Conservation (phyloP, 2,329 filamentous ascomycete species). For the Scortechinia acanthostroma region DNA sequence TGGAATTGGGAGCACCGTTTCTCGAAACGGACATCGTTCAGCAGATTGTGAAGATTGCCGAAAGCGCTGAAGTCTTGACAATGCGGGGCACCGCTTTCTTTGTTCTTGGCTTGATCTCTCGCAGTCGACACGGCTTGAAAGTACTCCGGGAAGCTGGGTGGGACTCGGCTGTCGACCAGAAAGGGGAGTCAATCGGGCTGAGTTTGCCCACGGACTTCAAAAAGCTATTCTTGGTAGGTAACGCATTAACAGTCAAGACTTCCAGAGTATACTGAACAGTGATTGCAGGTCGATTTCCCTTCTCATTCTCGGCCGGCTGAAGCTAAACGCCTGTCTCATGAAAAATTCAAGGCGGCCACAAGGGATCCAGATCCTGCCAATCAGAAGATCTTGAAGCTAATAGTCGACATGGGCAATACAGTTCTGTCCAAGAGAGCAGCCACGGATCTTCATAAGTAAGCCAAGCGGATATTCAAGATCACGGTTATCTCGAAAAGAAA, state of each 20-base stretch:
- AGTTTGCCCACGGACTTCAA: slow-evolving; percentile 76
- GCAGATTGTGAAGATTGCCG: slow-evolving; percentile 81
- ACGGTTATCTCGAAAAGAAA: slow-evolving; percentile 66
- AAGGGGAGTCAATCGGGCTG: slow-evolving; percentile 78
- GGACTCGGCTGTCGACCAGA: slow-evolving; percentile 80
- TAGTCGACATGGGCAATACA: slow-evolving; percentile 85
- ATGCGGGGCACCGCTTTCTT: slow-evolving; percentile 94
- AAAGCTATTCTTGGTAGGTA: slow-evolving; percentile 51
- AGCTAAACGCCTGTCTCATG: slow-evolving; percentile 40
- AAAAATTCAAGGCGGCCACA: slow-evolving; percentile 19
- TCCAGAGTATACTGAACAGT: slow-evolving; percentile 45
- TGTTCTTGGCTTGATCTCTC: slow-evolving; percentile 83
- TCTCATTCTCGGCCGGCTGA: slow-evolving; percentile 8
- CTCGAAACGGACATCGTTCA: slow-evolving; percentile 85
- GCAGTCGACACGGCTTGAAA: slow-evolving; percentile 84
- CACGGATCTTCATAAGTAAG: slow-evolving; percentile 73
- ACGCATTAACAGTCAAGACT: slow-evolving; percentile 35
- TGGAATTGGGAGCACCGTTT: slow-evolving; percentile 93
- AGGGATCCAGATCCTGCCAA: slow-evolving; percentile 53
- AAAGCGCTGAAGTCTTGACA: slow-evolving; percentile 81
- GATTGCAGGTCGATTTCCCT: slow-evolving; percentile 18
- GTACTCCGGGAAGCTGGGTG: slow-evolving; percentile 85
- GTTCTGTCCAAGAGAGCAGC: slow-evolving; percentile 85
- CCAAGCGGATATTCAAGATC: slow-evolving; percentile 68
- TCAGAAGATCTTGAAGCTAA: slow-evolving; percentile 72